Conservation (phyloP, 2,329 filamentous ascomycete genomes). For the Zymoseptoria ardabiliae region DNA sequence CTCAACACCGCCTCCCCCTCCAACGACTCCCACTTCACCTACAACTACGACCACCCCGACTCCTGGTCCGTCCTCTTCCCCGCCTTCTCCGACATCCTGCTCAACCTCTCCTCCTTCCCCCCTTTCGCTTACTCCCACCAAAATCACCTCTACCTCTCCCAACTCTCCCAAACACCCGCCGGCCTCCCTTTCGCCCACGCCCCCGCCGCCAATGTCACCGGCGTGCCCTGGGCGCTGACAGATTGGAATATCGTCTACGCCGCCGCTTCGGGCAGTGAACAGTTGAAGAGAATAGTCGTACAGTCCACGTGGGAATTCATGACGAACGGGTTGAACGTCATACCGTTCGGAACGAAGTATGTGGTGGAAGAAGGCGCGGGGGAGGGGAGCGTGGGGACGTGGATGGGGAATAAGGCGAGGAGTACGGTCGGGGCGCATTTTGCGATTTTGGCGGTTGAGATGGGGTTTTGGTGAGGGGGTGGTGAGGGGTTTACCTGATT, state of each 20-base stretch:
- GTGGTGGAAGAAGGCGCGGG: constrained; percentile 13
- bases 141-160: constrained; percentile 17
- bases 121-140: constrained; percentile 18
- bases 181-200: constrained; percentile 21
- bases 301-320: constrained; percentile 20
- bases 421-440: constrained; percentile 22
- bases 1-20: constrained; percentile 12
- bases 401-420: constrained; percentile 20
- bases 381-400: constrained; percentile 12
- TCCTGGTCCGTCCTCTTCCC: constrained; percentile 44
- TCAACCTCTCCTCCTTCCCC: constrained; percentile 37
- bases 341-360: constrained; percentile 26
- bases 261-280: constrained; percentile 13
- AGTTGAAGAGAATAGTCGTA: constrained; percentile 15
- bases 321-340: constrained; percentile 17
- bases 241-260: constrained; percentile 23
- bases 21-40: constrained; percentile 34
- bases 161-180: constrained; percentile 8
- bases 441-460: constrained; percentile 16
- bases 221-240: constrained; percentile 20
- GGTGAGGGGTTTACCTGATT: too few species aligned
- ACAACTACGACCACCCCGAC: constrained; percentile 37
- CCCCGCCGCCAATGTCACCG: constrained; percentile 9
- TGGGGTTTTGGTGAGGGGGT: constrained; percentile 14
- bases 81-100: constrained; percentile 42